Percentiles rank a stretch among this genome's conserved stretches.
These are phyloP conservation scores for Paramecium octaurelia DNA, from an alignment of 73 alveolate species.

Conservation along the genomic window DNA sequence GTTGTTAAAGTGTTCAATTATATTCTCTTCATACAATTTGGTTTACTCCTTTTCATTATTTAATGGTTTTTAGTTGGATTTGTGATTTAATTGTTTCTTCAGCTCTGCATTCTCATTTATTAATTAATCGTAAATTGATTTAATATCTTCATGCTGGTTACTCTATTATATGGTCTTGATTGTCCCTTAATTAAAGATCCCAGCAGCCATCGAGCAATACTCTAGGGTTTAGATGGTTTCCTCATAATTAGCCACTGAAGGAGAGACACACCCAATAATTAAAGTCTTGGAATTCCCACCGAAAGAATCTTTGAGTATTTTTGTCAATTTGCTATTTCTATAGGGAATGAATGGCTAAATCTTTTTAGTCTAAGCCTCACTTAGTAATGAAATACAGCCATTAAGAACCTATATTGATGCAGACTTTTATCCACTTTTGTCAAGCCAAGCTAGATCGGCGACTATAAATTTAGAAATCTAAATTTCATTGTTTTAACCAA, in stretches of 20 bases:
- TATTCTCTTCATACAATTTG: neutral
- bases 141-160: neutral
- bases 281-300: conserved; percentile 88
- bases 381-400: neutral
- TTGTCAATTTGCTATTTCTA: conserved; percentile 46
- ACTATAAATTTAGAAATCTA: neutral
- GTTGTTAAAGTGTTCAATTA: neutral
- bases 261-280: conserved; percentile 82
- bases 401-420: neutral
- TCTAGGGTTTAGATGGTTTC: conserved; percentile 81
- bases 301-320: conserved; percentile 64
- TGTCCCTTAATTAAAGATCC: neutral
- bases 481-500: neutral
- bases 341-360: conserved; percentile 30
- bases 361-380: conserved; percentile 14
- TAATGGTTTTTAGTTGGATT: neutral
- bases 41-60: neutral
- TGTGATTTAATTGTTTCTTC: neutral
- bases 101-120: conserved; percentile 6
- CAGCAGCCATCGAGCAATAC: conserved; percentile 72
- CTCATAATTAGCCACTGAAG: conserved; percentile 68
- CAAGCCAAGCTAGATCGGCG: neutral
- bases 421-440: conserved; percentile 23
- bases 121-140: neutral
- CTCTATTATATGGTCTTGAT: neutral